Evolutionary conservation across 176 grass and related monocot species (phyloP).

Genomic region (Carex myosuroides): DNA sequence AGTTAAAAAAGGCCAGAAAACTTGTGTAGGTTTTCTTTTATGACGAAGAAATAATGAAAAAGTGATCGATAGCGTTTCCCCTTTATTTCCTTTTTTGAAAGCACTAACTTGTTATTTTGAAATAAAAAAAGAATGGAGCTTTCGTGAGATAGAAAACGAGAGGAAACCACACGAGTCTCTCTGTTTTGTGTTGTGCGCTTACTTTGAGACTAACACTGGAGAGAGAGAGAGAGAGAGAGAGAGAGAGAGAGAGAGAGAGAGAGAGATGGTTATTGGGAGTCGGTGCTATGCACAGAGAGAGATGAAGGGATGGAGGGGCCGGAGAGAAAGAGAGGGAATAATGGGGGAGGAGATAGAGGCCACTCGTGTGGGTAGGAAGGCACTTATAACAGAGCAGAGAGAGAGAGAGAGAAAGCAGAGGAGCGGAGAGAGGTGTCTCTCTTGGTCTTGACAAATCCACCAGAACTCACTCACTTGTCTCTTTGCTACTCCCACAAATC

Average conservation of each 20-base stretch:
- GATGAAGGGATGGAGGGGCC: conserved; percentile 15
- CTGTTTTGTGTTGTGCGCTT: conserved; percentile 20
- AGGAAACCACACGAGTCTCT: neutral
- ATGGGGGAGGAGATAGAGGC: conserved; percentile 53
- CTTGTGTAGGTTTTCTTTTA: conserved; percentile 5
- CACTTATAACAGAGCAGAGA: conserved; percentile 27
- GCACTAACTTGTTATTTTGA: neutral
- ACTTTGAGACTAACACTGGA: conserved; percentile 37
- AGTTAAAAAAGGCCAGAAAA: neutral
- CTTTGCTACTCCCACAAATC: neutral
- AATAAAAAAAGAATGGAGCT: neutral
- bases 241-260: too few species aligned
- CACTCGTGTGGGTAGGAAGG: conserved; percentile 67
- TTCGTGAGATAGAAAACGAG: neutral
- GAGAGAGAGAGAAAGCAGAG: neutral
- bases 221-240: conserved; percentile 9
- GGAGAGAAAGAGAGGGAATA: conserved; percentile 21
- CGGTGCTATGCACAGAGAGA: conserved; percentile 13
- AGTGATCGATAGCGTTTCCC: neutral
- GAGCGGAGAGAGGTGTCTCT: conserved; percentile 40
- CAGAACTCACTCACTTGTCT: conserved; percentile 15
- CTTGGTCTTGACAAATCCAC: conserved; percentile 58
- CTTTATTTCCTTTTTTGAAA: conserved; percentile 11
- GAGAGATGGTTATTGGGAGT: conserved; percentile 24
- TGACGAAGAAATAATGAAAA: neutral